Percentiles rank a stretch among this genome's conserved stretches.
Evolutionary conservation across 768 basidiomycete species (phyloP).

Genomic region (Wakefieldia striispora): DNA sequence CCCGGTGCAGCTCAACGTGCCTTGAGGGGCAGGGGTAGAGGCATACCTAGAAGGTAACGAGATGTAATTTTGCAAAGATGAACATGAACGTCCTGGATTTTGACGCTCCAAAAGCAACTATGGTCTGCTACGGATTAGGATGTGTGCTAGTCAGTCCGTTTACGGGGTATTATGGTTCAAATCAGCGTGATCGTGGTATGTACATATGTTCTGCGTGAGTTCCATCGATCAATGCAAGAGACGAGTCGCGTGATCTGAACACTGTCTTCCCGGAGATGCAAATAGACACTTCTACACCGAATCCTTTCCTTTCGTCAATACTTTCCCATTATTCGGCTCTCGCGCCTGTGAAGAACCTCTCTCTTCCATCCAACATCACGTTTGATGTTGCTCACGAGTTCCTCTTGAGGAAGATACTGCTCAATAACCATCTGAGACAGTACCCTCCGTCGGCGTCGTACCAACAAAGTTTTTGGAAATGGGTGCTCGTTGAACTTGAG

Average conservation of each 20-base stretch:
- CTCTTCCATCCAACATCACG: conserved; percentile 39
- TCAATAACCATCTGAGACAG: conserved; percentile 47
- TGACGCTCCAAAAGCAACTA: no score
- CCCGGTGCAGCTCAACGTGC: conserved; percentile 90
- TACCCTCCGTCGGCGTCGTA: conserved; percentile 67
- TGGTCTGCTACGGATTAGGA: no score
- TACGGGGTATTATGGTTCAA: no score
- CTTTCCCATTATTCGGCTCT: conserved; percentile 55
- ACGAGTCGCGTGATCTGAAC: no score
- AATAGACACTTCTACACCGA: not conserved
- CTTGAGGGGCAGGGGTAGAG: conserved; percentile 82
- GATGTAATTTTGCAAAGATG: conserved; percentile 12
- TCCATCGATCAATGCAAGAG: no score
- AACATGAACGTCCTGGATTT: not conserved
- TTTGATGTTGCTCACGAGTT: conserved; percentile 50
- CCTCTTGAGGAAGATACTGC: conserved; percentile 50
- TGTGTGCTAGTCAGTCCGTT: no score
- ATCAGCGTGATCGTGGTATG: no score
- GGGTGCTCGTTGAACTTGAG: conserved; percentile 58
- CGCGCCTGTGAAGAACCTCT: conserved; percentile 39
- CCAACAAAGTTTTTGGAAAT: conserved; percentile 73
- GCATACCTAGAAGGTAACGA: conserved; percentile 65
- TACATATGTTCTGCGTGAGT: no score
- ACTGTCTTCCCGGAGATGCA: not conserved
- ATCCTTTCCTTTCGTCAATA: conserved; percentile 38